A percentile compares a stretch with the other conserved stretches of the same genome.
Evolutionary conservation across 495 filamentous ascomycete species (phyloP).

Genomic region (Aspergillus leporis): DNA sequence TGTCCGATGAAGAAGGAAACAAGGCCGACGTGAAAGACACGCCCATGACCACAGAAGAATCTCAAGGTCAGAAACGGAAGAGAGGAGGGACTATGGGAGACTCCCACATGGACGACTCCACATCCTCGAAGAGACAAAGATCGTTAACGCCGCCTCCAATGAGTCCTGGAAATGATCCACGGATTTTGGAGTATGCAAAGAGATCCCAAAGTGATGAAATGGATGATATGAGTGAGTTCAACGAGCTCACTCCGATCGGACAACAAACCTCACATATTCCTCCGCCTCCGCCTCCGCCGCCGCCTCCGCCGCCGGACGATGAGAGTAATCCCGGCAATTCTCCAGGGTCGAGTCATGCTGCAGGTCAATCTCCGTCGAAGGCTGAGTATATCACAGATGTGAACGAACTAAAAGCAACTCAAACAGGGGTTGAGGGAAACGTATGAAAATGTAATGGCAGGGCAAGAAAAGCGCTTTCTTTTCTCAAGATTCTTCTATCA

Average conservation of each 20-base stretch:
- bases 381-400: constrained; percentile 7
- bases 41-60: constrained; percentile 17
- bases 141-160: constrained; percentile 39
- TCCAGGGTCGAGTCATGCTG: background rate
- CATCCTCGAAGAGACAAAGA: constrained; percentile 40
- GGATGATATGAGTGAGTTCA: constrained; percentile 23
- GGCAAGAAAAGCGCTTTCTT: background rate
- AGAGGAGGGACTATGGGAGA: constrained; percentile 43
- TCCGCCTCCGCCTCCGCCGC: constrained; percentile 28
- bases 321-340: constrained; percentile 6
- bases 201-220: constrained; percentile 26
- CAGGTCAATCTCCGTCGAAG: background rate
- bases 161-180: constrained; percentile 17
- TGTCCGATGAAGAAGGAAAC: constrained; percentile 58
- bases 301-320: constrained; percentile 9
- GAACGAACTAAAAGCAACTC: constrained; percentile 17
- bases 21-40: constrained; percentile 13
- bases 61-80: constrained; percentile 62
- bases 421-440: constrained; percentile 27
- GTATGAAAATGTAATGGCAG: constrained; percentile 17
- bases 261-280: constrained; percentile 17
- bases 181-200: constrained; percentile 9
- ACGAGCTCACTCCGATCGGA: constrained; percentile 18
- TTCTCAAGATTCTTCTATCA: background rate
- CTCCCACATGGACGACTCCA: constrained; percentile 19